phyloP scores from a whole-genome alignment of 371 early-diverging fungal species.

The Gilbertella persicaria region DNA sequence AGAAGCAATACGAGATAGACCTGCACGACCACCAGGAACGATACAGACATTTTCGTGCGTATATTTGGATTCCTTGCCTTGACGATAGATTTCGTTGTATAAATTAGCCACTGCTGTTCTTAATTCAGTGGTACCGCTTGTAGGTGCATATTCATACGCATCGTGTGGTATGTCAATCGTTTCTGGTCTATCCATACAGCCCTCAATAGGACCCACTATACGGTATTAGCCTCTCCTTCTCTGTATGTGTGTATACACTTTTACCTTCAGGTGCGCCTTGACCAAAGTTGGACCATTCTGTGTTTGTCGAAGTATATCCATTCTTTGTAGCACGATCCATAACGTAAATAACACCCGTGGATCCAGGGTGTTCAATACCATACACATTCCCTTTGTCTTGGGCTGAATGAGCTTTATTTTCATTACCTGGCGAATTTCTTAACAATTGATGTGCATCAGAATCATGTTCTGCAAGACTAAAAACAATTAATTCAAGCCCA shows the following conservation, averaged over 20 bases:
- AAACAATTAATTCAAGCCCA: neutral
- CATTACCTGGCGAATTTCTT: constrained; percentile 41
- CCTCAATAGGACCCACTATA: constrained; percentile 42
- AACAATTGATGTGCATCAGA: constrained; percentile 37
- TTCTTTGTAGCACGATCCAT: constrained; percentile 51
- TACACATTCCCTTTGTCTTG: constrained; percentile 20
- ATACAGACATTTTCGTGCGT: constrained; percentile 55
- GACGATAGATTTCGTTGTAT: constrained; percentile 49
- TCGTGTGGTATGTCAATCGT: constrained; percentile 24
- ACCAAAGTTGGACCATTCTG: constrained; percentile 54
- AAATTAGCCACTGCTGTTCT: constrained; percentile 46
- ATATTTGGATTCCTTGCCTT: constrained; percentile 43
- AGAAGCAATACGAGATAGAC: constrained; percentile 51
- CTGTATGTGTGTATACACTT: neutral
- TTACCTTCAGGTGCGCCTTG: constrained; percentile 60
- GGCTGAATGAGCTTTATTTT: constrained; percentile 13
- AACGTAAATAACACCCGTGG: constrained; percentile 57
- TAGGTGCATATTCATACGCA: constrained; percentile 44
- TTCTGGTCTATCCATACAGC: constrained; percentile 39
- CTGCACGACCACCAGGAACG: constrained; percentile 57
- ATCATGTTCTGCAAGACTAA: constrained; percentile 18
- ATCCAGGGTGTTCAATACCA: constrained; percentile 47
- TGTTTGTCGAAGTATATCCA: constrained; percentile 36
- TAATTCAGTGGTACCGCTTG: constrained; percentile 37
- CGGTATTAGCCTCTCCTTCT: neutral